These are phyloP conservation scores for Syzygium aromaticum DNA, from an alignment of 345 rosid genomes.

Conservation along the genomic window DNA sequence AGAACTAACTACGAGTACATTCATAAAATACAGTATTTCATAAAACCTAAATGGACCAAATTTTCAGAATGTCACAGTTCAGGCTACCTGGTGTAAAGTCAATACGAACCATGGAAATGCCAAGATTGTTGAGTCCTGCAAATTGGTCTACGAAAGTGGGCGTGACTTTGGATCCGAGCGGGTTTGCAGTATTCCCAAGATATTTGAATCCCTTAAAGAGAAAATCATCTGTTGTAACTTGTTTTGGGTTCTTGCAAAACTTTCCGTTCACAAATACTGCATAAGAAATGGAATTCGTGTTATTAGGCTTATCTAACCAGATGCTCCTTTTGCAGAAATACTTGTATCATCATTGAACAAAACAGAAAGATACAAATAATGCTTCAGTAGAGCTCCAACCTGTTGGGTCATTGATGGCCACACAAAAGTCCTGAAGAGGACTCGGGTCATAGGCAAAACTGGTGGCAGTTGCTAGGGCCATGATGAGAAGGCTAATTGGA, in stretches of 20 bases:
- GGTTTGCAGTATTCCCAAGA: neutral
- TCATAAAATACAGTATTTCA: too few relatives aligned
- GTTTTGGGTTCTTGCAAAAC: neutral
- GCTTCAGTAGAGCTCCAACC: neutral
- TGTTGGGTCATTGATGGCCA: neutral
- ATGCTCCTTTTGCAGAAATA: neutral
- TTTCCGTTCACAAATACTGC: neutral
- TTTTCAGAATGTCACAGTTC: too few relatives aligned
- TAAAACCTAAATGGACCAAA: too few relatives aligned
- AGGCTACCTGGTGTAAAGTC: constrained; percentile 19
- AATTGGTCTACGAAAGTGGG: neutral
- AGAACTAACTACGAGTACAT: too few relatives aligned
- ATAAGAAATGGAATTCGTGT: neutral
- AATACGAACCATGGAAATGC: constrained; percentile 10
- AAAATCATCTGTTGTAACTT: neutral
- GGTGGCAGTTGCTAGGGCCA: neutral
- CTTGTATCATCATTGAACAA: too few relatives aligned
- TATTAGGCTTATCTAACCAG: neutral
- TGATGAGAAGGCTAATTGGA: neutral
- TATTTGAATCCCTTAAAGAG: neutral
- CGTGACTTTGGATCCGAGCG: neutral
- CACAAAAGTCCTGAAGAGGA: neutral
- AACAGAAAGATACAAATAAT: too few relatives aligned
- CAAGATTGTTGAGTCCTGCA: constrained; percentile 17
- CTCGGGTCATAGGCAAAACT: neutral